Percentiles rank a stretch among this genome's conserved stretches.
Evolutionary conservation across 2,329 filamentous ascomycete species (phyloP).

Genomic region (Nothomitra cinnamomea): DNA sequence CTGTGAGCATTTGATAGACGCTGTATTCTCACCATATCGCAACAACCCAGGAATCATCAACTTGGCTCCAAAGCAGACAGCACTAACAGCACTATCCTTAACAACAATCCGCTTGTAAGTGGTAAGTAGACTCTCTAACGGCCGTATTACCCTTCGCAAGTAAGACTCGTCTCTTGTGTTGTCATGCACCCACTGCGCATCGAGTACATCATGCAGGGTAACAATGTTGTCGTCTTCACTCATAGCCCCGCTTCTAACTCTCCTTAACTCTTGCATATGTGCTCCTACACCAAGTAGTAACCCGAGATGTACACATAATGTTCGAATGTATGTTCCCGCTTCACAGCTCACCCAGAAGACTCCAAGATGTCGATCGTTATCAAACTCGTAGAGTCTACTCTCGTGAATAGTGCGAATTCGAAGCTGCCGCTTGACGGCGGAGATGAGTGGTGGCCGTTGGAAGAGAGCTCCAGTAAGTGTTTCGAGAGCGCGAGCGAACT

Average conservation of each 20-base stretch:
- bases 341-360: conserved; percentile 99
- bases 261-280: conserved; percentile 94
- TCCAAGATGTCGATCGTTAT: conserved; percentile 92
- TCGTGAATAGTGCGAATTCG: conserved; percentile 97
- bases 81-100: conserved; percentile 92
- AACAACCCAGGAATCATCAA: conserved; percentile 95
- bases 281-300: conserved; percentile 66
- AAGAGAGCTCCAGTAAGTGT: conserved; percentile 92
- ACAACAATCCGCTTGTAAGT: conserved; percentile 95
- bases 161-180: conserved; percentile 91
- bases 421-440: conserved; percentile 94
- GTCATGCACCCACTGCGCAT: conserved; percentile 91
- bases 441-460: conserved; percentile 92
- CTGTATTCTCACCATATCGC: conserved; percentile 53
- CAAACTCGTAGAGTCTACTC: conserved; percentile 88
- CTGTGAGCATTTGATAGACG: neutral
- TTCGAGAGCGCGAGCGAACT: conserved; percentile 86
- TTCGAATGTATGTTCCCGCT: conserved; percentile 96
- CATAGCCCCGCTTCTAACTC: conserved; percentile 90
- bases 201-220: conserved; percentile 85
- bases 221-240: conserved; percentile 78
- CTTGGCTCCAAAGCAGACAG: conserved; percentile 96
- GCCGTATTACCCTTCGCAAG: conserved; percentile 77
- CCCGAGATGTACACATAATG: conserved; percentile 86
- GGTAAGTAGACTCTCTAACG: conserved; percentile 79